Evolutionary conservation across 306 rosid genomes (phyloP).

Genomic region (Castanea sativa): DNA sequence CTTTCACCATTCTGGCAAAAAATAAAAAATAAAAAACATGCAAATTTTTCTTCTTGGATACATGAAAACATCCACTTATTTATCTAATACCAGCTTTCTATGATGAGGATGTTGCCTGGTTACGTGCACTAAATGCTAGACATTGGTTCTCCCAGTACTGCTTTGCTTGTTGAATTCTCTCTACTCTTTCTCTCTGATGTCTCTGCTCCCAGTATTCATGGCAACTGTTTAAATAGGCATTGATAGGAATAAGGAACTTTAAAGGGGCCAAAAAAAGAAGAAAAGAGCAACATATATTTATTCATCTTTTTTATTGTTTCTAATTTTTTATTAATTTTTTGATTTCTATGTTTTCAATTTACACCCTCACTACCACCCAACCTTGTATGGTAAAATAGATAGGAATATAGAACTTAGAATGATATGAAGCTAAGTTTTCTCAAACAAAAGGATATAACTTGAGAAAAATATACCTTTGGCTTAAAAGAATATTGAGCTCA

Average conservation of each 20-base stretch:
- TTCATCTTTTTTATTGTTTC: not conserved
- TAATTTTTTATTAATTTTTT: too few species aligned
- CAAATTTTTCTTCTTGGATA: too few species aligned
- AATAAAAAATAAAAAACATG: too few species aligned
- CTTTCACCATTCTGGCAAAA: too few species aligned
- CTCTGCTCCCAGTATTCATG: conserved; percentile 70
- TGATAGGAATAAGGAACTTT: not conserved
- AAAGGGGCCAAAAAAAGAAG: not conserved
- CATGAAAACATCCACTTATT: too few species aligned
- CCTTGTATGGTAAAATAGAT: not conserved
- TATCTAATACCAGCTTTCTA: too few species aligned
- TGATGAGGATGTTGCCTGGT: too few species aligned
- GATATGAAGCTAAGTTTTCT: not conserved
- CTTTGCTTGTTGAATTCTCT: conserved; percentile 72
- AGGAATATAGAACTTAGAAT: not conserved
- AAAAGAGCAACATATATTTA: not conserved
- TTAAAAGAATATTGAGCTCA: conserved; percentile 60
- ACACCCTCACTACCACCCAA: too few species aligned
- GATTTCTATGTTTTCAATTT: too few species aligned
- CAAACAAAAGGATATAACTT: not conserved
- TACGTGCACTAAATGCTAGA: too few species aligned
- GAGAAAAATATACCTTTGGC: conserved; percentile 45
- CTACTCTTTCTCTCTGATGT: conserved; percentile 61
- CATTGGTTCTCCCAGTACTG: conserved; percentile 71
- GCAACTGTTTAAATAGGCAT: conserved; percentile 44